Evolutionary conservation across 2,329 filamentous ascomycete genomes (phyloP).

Genomic region (Cercospora sesami): DNA sequence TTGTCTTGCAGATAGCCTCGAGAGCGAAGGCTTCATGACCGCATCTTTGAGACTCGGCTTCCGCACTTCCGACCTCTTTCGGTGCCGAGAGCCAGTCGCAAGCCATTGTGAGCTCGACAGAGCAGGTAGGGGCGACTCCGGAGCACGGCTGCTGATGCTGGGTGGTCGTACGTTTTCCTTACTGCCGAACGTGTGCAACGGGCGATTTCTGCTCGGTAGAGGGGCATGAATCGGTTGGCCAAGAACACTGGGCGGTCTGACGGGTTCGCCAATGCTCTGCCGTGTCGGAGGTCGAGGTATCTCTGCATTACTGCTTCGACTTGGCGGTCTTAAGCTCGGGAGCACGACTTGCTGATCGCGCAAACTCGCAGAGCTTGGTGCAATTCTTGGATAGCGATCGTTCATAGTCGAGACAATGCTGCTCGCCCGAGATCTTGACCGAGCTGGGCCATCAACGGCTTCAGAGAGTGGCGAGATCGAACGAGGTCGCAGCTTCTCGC

Average conservation of each 20-base stretch:
- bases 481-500: conserved; percentile 14
- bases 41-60: conserved; percentile 19
- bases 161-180: conserved; percentile 10
- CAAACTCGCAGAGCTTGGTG: conserved; percentile 34
- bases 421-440: conserved; percentile 16
- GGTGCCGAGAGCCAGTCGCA: conserved; percentile 26
- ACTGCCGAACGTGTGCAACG: conserved; percentile 2
- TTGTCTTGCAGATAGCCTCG: not conserved
- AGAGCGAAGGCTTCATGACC: conserved; percentile 9
- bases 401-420: conserved; percentile 42
- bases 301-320: conserved; percentile 6
- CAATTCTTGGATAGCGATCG: conserved; percentile 47
- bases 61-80: conserved; percentile 6
- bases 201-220: not conserved
- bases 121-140: conserved; percentile 26
- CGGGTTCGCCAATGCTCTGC: not conserved
- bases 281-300: conserved; percentile 1
- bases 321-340: conserved; percentile 2
- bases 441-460: conserved; percentile 11
- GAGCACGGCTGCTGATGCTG: not conserved
- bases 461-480: conserved; percentile 25
- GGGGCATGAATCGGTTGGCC: conserved; percentile 17
- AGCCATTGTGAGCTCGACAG: conserved; percentile 38
- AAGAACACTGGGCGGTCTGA: not conserved
- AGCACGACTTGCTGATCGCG: conserved; percentile 1